These are phyloP conservation scores for Podila horticola DNA, from an alignment of 192 early-diverging fungal species.

Conservation along the genomic window DNA sequence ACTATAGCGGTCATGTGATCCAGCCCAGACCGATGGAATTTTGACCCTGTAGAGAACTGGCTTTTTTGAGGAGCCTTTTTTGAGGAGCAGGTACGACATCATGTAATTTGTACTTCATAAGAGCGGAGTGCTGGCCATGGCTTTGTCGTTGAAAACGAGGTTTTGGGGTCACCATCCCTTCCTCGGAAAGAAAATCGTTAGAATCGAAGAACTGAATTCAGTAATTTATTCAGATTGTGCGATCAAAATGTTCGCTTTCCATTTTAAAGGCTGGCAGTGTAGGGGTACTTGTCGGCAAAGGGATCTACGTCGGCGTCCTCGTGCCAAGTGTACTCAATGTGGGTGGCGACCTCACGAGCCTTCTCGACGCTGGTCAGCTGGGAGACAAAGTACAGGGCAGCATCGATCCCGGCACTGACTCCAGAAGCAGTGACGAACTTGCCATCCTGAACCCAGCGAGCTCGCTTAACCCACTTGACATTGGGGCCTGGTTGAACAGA, in stretches of 20 bases:
- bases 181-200: no score
- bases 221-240: neutral
- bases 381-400: constrained; percentile 29
- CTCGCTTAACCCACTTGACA: constrained; percentile 59
- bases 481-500: constrained; percentile 21
- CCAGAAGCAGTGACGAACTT: constrained; percentile 56
- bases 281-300: constrained; percentile 42
- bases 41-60: no score
- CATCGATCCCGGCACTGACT: constrained; percentile 55
- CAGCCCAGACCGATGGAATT: no score
- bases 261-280: constrained; percentile 1
- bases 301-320: constrained; percentile 30
- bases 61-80: no score
- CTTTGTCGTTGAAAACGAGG: no score
- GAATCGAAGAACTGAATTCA: no score
- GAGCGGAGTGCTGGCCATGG: no score
- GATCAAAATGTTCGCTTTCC: neutral
- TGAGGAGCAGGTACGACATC: no score
- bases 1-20: no score
- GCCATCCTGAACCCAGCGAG: constrained; percentile 63
- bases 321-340: constrained; percentile 49
- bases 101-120: no score
- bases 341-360: constrained; percentile 12
- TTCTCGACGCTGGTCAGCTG: constrained; percentile 20
- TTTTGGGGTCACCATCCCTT: no score